Percentiles rank a stretch among this genome's conserved stretches.
These are phyloP conservation scores for Histomonas meleagridis DNA, from an alignment of 208 protist genomes.

Conservation along the genomic window DNA sequence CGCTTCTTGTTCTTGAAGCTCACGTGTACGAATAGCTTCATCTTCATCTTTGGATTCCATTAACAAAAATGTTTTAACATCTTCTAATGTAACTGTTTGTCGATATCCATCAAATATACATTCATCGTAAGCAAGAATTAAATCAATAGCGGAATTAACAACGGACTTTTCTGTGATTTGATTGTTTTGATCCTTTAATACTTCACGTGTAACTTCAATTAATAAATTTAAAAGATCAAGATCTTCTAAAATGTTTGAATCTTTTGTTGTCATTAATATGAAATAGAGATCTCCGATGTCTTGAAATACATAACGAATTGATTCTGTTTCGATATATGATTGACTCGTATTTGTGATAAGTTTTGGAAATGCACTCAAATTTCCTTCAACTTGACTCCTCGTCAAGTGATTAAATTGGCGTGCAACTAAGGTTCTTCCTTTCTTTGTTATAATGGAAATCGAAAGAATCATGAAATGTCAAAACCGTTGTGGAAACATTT, in stretches of 20 bases:
- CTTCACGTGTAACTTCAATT: neutral
- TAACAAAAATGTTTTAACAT: neutral
- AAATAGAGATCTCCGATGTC: neutral
- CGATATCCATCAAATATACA: conserved; percentile 15
- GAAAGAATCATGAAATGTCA: conserved; percentile 37
- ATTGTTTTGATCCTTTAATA: neutral
- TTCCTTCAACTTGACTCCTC: neutral
- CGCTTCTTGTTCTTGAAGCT: neutral
- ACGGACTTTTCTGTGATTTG: neutral
- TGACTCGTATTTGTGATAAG: neutral
- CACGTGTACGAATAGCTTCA: no score
- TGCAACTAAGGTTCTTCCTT: neutral
- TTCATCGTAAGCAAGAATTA: conserved; percentile 29
- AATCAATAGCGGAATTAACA: neutral
- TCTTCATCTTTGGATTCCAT: conserved; percentile 12
- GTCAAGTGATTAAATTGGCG: neutral
- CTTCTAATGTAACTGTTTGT: neutral
- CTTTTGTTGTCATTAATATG: neutral
- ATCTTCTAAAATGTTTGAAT: conserved; percentile 20
- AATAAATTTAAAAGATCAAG: neutral
- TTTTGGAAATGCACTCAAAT: conserved; percentile 9
- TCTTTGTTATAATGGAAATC: neutral
- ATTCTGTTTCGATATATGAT: conserved; percentile 13
- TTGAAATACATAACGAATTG: conserved; percentile 26
- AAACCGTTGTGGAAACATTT: no score